phyloP scores from a whole-genome alignment of 2,329 filamentous ascomycete genomes.

The Herpotrichia juniperi region DNA sequence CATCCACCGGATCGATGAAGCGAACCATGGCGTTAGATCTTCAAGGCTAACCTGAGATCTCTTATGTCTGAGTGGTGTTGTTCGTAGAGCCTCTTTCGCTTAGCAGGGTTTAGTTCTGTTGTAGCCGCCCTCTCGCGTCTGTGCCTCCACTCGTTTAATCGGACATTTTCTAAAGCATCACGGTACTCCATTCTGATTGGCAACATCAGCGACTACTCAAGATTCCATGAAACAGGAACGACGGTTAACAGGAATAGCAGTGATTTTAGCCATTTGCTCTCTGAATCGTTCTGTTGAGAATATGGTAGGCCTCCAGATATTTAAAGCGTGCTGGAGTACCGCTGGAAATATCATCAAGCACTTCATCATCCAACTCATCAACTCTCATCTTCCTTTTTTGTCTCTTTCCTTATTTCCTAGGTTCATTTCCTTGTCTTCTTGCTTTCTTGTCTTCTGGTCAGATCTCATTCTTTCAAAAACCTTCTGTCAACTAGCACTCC shows the following conservation, averaged over 20 bases:
- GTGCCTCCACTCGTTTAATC: constrained; percentile 36
- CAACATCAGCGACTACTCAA: constrained; percentile 45
- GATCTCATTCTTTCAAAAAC: constrained; percentile 31
- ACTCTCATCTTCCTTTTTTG: constrained; percentile 37
- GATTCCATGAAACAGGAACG: constrained; percentile 41
- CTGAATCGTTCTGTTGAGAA: constrained; percentile 25
- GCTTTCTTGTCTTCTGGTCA: constrained; percentile 30
- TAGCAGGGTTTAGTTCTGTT: constrained; percentile 29
- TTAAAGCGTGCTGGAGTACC: constrained; percentile 33
- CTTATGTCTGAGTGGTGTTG: constrained; percentile 33
- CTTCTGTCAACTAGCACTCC: constrained; percentile 26
- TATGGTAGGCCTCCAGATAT: constrained; percentile 21
- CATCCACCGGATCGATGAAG: constrained; percentile 34
- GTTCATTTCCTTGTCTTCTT: constrained; percentile 34
- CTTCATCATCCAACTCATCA: constrained; percentile 39
- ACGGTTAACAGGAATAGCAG: constrained; percentile 45
- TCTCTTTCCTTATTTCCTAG: constrained; percentile 40
- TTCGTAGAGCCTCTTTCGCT: constrained; percentile 27
- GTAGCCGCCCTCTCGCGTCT: constrained; percentile 43
- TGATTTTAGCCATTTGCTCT: constrained; percentile 24
- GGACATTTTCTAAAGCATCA: constrained; percentile 41
- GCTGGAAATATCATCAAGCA: constrained; percentile 35
- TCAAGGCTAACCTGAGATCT: constrained; percentile 21
- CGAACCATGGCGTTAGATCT: constrained; percentile 27
- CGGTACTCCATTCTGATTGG: constrained; percentile 40